A percentile compares a stretch with the other conserved stretches of the same genome.
Evolutionary conservation across 23 red algal genomes (phyloP).

Genomic region (Agarophyton chilense): DNA sequence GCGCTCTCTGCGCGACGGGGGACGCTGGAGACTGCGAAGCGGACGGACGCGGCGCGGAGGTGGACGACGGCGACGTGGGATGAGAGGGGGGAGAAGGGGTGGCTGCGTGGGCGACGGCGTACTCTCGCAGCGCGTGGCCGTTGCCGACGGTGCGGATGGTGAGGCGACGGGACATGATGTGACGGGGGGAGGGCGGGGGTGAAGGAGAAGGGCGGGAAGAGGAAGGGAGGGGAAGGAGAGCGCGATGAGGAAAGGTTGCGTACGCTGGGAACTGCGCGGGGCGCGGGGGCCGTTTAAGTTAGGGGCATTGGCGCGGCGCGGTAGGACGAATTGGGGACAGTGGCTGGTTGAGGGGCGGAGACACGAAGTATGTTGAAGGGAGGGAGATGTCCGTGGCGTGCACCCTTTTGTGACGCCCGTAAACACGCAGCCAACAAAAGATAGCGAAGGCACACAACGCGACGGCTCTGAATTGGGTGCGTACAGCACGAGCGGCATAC

Average conservation of each 20-base stretch:
- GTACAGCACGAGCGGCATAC: too few relatives aligned
- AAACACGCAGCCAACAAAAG: too few relatives aligned
- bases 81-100: background rate
- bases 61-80: background rate
- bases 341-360: too few relatives aligned
- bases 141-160: conserved; percentile 41
- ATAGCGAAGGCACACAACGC: too few relatives aligned
- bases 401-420: too few relatives aligned
- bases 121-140: conserved; percentile 27
- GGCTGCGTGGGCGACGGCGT: background rate
- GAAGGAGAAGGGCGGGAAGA: background rate
- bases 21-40: background rate
- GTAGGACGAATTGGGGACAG: background rate
- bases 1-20: background rate
- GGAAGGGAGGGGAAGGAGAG: too few relatives aligned
- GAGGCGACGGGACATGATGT: background rate
- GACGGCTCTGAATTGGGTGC: too few relatives aligned
- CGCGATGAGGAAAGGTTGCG: too few relatives aligned
- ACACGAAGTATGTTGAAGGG: too few relatives aligned
- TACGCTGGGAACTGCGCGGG: too few relatives aligned
- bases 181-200: background rate
- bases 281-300: too few relatives aligned
- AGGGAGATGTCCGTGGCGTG: too few relatives aligned
- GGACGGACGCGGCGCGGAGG: background rate
- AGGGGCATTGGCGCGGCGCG: background rate